Evolutionary conservation across 2,329 filamentous ascomycete species (phyloP).

Genomic region (Diaporthe caulivora): DNA sequence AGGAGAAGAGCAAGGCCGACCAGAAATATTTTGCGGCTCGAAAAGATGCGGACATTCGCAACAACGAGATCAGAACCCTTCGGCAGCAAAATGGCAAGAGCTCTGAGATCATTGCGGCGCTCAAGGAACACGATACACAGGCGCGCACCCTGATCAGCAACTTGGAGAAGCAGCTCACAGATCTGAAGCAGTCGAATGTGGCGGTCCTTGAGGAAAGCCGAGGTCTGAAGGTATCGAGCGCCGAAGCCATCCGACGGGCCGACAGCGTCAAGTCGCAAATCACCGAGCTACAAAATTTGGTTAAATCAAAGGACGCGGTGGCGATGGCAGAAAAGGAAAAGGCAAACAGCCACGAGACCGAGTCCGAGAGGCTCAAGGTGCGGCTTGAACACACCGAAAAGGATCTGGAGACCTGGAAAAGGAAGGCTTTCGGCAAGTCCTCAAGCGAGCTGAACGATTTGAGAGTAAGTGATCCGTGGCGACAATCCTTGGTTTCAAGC

Average conservation of each 20-base stretch:
- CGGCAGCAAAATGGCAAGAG: constrained; percentile 89
- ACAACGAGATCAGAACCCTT: constrained; percentile 82
- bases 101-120: constrained; percentile 90
- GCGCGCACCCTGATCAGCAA: constrained; percentile 83
- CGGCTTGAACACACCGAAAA: constrained; percentile 84
- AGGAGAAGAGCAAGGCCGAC: constrained; percentile 95
- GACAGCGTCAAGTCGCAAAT: constrained; percentile 84
- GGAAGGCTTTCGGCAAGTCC: constrained; percentile 83
- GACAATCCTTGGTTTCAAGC: not conserved
- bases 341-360: constrained; percentile 74
- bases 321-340: constrained; percentile 65
- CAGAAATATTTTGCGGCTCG: constrained; percentile 98
- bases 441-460: constrained; percentile 88
- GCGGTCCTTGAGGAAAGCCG: constrained; percentile 79
- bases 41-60: constrained; percentile 90
- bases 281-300: constrained; percentile 78
- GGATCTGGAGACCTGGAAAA: constrained; percentile 87
- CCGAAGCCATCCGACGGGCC: constrained; percentile 76
- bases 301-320: constrained; percentile 80
- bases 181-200: constrained; percentile 84
- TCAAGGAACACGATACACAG: constrained; percentile 90
- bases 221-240: constrained; percentile 77
- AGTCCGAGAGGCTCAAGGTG: constrained; percentile 83
- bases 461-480: constrained; percentile 70
- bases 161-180: constrained; percentile 89